phyloP scores from a whole-genome alignment of 306 rosid species.

The Trifolium subterraneum region DNA sequence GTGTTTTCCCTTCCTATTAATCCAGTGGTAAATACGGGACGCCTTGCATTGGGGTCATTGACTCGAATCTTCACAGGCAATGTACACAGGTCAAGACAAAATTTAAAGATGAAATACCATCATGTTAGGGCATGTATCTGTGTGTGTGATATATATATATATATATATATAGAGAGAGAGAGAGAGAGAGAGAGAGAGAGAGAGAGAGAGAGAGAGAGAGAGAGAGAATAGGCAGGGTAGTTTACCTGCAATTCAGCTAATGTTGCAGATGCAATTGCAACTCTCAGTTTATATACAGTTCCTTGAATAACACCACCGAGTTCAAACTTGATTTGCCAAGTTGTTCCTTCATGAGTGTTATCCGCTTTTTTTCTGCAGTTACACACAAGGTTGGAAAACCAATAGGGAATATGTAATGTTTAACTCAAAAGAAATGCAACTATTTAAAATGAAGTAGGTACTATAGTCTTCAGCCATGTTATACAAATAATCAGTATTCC shows the following conservation, averaged over 20 bases:
- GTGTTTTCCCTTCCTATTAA: conserved; percentile 77
- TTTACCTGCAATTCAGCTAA: conserved; percentile 82
- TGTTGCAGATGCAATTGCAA: conserved; percentile 87
- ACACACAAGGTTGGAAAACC: conserved; percentile 32
- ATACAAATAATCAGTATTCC: conserved; percentile 13
- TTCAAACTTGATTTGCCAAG: conserved; percentile 88
- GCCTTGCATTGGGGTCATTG: conserved; percentile 52
- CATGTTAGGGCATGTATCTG: not conserved
- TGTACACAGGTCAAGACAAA: conserved; percentile 26
- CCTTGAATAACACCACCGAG: conserved; percentile 50
- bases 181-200: no score
- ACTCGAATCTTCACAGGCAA: conserved; percentile 56
- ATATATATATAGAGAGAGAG: no score
- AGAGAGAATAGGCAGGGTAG: not conserved
- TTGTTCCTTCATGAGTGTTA: conserved; percentile 72
- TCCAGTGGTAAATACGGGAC: conserved; percentile 53
- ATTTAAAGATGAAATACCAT: conserved; percentile 8
- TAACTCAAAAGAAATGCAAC: conserved; percentile 35
- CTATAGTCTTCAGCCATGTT: conserved; percentile 28
- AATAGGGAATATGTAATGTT: not conserved
- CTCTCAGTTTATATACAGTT: conserved; percentile 67
- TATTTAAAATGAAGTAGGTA: conserved; percentile 12
- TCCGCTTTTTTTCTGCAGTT: conserved; percentile 62
- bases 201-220: no score
- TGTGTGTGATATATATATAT: no score